Evolutionary conservation across 805 yeast species (phyloP), one percentile per base, ranked within the genome.

Genomic region (Wickerhamomyces mucosus): DNA sequence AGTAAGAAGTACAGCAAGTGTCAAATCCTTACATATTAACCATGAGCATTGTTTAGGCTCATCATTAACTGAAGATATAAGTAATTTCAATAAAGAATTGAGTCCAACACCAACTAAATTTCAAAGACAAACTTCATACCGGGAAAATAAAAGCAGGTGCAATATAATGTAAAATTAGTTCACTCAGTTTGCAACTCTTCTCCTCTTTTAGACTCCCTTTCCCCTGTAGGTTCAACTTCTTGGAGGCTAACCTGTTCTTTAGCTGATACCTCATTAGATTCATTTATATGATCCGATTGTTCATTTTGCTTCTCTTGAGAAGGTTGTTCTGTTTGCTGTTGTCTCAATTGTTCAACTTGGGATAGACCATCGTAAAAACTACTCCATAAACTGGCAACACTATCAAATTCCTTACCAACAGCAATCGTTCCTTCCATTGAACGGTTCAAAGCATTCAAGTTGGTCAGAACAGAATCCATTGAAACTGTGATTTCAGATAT

Each of bases 351-450:
- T 15, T 50, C 53, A 20, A 41, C 36, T 24, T 58, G 59, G 10
- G 56, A 58, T 15, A 63, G 30, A 0, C 75, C 75, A 45, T 72
- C 71, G 43, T 80, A 78, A 45, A 80, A 79, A 22, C 66, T 67
- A 21, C 67, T 59, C 94, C 94, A 81, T 21, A 80, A 58, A n/a
- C 65, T 56, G 3, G 86, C 69, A 12, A 79, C 82, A 31, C 71
- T 69, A 35, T 79, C 82, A 44, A 80, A 81, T 37, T 78, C 88
- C 46, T 75, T 74, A 2, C 92, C 88, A 3, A 81, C 83, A 15
- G 79, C 78, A 12, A 78, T 66, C 3, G 76, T 69, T 26, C 72
- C 75, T 41, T 77, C 79, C 31, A 81, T 55, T 0, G 86, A 69
- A 27, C 84, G 63, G 48, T 80, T 80, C 37, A 81, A 57, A 15